Percentiles rank a stretch among this genome's conserved stretches.
phyloP scores from a whole-genome alignment of 495 filamentous ascomycete species.

The Cladorrhinum samala region DNA sequence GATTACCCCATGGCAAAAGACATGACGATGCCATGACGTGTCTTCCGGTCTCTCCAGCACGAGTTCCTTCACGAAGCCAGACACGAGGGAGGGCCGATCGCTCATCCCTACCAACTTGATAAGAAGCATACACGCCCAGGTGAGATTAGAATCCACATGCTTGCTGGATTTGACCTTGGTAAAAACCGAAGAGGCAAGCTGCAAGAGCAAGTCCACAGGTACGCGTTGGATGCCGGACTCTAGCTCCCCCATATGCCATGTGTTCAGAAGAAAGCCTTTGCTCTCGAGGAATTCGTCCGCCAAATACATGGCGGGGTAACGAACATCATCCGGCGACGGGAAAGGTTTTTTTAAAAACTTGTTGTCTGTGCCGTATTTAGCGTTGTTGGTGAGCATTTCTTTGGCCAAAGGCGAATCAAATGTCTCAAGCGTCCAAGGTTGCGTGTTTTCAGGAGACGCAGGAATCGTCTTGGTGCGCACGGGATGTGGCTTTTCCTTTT shows the following conservation, averaged over 20 bases:
- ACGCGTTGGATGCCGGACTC: background rate
- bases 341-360: constrained; percentile 15
- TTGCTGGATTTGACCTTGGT: background rate
- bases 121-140: background rate
- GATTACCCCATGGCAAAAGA: constrained; percentile 24
- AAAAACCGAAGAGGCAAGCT: constrained; percentile 1
- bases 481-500: no score
- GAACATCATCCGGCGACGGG: constrained; percentile 11
- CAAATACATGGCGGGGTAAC: constrained; percentile 22
- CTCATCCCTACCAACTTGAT: constrained; percentile 8
- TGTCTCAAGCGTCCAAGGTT: background rate
- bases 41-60: constrained; percentile 30
- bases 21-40: constrained; percentile 33
- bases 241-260: background rate
- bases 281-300: constrained; percentile 20
- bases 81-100: constrained; percentile 16
- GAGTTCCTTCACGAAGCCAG: constrained; percentile 21
- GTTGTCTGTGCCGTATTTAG: constrained; percentile 5
- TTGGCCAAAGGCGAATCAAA: background rate
- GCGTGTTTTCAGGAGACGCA: no score
- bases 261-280: background rate
- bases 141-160: background rate
- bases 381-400: background rate
- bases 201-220: background rate
- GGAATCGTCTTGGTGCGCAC: no score